Base-by-base conservation (phyloP, 805 yeast genomes). In the Ogataea methylovora region DNA sequence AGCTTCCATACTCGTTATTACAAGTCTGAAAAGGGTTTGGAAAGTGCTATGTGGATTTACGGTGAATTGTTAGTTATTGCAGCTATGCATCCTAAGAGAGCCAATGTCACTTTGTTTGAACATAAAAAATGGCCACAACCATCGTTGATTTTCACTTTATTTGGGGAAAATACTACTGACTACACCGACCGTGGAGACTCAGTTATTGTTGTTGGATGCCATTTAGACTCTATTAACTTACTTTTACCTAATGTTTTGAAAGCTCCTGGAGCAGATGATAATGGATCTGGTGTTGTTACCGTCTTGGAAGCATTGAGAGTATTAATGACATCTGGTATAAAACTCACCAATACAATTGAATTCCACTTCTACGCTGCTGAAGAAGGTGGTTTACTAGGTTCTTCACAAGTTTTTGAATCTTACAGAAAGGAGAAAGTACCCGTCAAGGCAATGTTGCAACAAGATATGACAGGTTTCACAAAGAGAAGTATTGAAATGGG, bases 211-310 rank as follows among this genome's bases (percentile, higher is more conserved):
- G 71, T 90, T 26, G 96, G 96, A 1, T 83, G 94, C 18, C 97
- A 90, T 60, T 84, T 81, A 51, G 97, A 90, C 54, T 81, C 94
- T 2, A 69, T 79, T 42, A 86, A 85, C 52, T 63, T 84, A 36
- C 44, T 84, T 28, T 67, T 84, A 37, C 95, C 95, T 11, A 67
- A 65, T 29, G 41, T 76, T 14, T 51, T 82, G 43, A 67, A 75
- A 17, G 85, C 95, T 0, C 96, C 96, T 2, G 97, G 97, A 3
- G 97, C 95, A 4, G 97, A 90, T 53, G 97, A 90, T 52, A 84
- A 88, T 56, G 94, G 95, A 2, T 76, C 88, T 4, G 97, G 97
- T 8, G 80, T 88, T 4, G 77, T 81, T 4, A 80, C 94, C 3
- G 71, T 74, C 22, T 56, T 87, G 35, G 94, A 87, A 54, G 76